phyloP scores from a whole-genome alignment of 2,329 filamentous ascomycete species.

The Venturia effusa region DNA sequence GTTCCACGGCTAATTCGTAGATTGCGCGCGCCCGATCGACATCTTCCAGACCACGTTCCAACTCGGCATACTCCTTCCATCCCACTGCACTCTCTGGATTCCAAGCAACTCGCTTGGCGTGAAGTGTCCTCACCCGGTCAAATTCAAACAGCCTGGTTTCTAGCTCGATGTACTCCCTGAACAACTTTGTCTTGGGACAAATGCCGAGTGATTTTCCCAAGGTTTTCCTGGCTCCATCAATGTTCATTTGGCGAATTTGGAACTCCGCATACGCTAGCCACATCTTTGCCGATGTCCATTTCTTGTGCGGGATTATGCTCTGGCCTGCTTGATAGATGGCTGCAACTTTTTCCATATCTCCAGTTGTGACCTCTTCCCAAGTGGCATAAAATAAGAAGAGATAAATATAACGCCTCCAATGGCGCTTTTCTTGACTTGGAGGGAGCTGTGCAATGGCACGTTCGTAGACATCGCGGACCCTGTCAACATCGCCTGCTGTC shows the following conservation, averaged over 20 bases:
- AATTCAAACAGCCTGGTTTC: slow-evolving; percentile 95
- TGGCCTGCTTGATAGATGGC: slow-evolving; percentile 89
- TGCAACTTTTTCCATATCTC: slow-evolving; percentile 65
- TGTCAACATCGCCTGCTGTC: slow-evolving; percentile 66
- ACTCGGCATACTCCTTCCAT: slow-evolving; percentile 92
- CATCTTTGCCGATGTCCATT: slow-evolving; percentile 94
- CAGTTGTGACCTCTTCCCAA: slow-evolving; percentile 82
- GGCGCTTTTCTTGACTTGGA: slow-evolving; percentile 89
- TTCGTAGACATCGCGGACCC: slow-evolving; percentile 88
- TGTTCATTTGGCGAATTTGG: slow-evolving; percentile 75
- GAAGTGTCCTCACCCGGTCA: slow-evolving; percentile 76
- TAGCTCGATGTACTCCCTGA: slow-evolving; percentile 85
- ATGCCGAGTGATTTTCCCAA: slow-evolving; percentile 83
- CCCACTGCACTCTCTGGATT: slow-evolving; percentile 83
- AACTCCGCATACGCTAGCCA: slow-evolving; percentile 94
- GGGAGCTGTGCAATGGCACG: slow-evolving; percentile 91
- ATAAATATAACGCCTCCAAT: slow-evolving; percentile 96
- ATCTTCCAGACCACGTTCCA: slow-evolving; percentile 86
- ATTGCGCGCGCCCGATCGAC: slow-evolving; percentile 79
- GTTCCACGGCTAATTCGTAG: slow-evolving; percentile 78
- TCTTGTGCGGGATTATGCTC: slow-evolving; percentile 83
- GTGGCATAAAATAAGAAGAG: slow-evolving; percentile 96
- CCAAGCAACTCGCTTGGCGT: slow-evolving; percentile 89
- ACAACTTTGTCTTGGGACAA: slow-evolving; percentile 93
- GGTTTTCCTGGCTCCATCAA: slow-evolving; percentile 73